A percentile compares a stretch with the other conserved stretches of the same genome.
Conservation (phyloP, 345 rosid genomes). For the Heritiera fomes region DNA sequence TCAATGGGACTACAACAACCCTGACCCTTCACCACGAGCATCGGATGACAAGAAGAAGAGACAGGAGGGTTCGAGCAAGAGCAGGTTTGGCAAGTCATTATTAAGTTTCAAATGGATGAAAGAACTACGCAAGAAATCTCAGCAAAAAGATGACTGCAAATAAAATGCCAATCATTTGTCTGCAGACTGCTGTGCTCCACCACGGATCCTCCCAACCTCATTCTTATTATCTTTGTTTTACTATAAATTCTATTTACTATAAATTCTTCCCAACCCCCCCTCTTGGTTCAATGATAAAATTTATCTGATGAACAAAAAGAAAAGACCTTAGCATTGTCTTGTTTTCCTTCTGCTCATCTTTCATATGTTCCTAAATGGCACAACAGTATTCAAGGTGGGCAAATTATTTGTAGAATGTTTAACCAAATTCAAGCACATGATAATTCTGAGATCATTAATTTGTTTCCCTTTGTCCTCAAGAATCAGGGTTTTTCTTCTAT, state of each 20-base stretch:
- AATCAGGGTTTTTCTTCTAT: too few relatives aligned
- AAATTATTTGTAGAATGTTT: not conserved
- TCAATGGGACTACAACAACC: slow-evolving; percentile 52
- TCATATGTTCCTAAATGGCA: not conserved
- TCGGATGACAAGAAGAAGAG: slow-evolving; percentile 38
- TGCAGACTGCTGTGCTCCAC: not conserved
- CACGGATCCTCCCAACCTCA: not conserved
- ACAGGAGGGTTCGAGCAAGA: slow-evolving; percentile 36
- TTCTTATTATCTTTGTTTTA: not conserved
- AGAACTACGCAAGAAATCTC: slow-evolving; percentile 35
- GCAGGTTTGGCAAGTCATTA: slow-evolving; percentile 27
- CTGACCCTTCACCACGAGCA: slow-evolving; percentile 37
- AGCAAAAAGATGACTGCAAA: slow-evolving; percentile 13
- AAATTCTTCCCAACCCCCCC: not conserved
- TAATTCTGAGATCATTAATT: not conserved
- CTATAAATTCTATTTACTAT: not conserved
- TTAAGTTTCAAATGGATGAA: slow-evolving; percentile 38
- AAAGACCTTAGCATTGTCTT: not conserved
- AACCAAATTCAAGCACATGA: not conserved
- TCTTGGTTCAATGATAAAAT: not conserved
- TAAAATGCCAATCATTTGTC: too few relatives aligned
- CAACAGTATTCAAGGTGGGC: not conserved
- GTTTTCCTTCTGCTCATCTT: not conserved
- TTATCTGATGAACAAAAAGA: not conserved
- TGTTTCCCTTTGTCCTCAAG: too few relatives aligned